phyloP scores from a whole-genome alignment of 2,329 filamentous ascomycete genomes.

The Scleromitrula shiraiana region DNA sequence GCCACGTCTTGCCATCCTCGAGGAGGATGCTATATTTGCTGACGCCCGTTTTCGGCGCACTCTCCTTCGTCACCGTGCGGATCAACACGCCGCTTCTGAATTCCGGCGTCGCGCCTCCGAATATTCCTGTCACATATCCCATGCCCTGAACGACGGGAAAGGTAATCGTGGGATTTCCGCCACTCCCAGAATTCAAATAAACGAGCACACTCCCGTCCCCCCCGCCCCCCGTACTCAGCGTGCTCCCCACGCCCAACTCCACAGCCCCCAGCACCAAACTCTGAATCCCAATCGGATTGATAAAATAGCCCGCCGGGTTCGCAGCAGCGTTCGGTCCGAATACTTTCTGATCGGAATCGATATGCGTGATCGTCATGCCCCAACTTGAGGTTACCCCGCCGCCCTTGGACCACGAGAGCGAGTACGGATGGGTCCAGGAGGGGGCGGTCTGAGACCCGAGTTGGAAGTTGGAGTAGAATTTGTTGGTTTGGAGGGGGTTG shows the following conservation, averaged over 20 bases:
- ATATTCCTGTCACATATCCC: conserved; percentile 75
- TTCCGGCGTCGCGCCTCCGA: conserved; percentile 59
- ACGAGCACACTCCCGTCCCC: too few species aligned
- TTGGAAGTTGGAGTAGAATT: conserved; percentile 76
- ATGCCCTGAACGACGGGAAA: conserved; percentile 87
- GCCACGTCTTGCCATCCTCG: conserved; percentile 67
- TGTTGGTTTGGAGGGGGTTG: conserved; percentile 62
- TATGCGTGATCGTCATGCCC: conserved; percentile 71
- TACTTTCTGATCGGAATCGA: conserved; percentile 58
- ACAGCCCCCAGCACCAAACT: conserved; percentile 73
- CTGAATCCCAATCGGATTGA: conserved; percentile 75
- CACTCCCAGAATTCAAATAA: conserved; percentile 50
- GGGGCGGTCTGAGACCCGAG: conserved; percentile 62
- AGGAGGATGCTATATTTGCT: conserved; percentile 70
- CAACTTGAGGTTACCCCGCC: conserved; percentile 56
- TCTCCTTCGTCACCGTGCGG: too few species aligned
- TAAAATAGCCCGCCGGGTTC: conserved; percentile 61
- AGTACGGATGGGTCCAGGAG: conserved; percentile 70
- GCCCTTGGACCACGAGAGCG: conserved; percentile 59
- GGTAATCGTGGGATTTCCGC: conserved; percentile 52
- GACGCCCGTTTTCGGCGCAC: conserved; percentile 55
- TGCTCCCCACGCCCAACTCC: too few species aligned
- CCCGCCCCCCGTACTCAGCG: too few species aligned
- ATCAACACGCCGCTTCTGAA: conserved; percentile 72
- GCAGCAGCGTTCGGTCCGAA: conserved; percentile 51